Evolutionary conservation across 1,284 basidiomycete species (phyloP).

Genomic region (Cystobasidium pallidum): DNA sequence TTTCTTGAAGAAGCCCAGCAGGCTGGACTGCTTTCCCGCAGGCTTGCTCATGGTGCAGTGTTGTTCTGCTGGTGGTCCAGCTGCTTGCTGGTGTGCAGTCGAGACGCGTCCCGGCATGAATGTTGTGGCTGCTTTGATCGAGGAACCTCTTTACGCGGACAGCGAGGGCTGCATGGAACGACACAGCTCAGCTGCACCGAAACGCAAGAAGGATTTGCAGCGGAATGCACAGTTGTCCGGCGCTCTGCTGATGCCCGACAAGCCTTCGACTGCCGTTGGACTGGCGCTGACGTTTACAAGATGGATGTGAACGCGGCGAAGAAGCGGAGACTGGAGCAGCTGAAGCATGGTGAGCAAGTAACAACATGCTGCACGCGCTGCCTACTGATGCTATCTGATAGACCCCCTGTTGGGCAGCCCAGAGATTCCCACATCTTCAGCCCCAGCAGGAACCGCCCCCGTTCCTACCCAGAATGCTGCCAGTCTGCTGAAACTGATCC

Average conservation of each 20-base stretch:
- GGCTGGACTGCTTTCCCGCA: constrained; percentile 55
- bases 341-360: constrained; percentile 4
- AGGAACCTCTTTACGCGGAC: constrained; percentile 12
- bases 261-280: no score
- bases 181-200: no score
- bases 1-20: constrained; percentile 58
- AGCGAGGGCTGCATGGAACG: neutral
- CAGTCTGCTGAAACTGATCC: neutral
- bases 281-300: neutral
- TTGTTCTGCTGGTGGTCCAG: neutral
- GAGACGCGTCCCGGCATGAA: no score
- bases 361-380: neutral
- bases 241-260: no score
- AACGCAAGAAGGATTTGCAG: no score
- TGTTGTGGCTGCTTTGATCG: neutral
- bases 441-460: neutral
- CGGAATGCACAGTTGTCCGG: no score
- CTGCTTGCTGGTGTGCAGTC: neutral
- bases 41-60: constrained; percentile 35
- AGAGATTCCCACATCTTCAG: neutral
- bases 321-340: constrained; percentile 11
- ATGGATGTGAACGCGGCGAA: neutral
- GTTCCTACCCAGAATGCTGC: constrained; percentile 23
- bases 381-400: neutral
- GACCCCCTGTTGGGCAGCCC: constrained; percentile 9